phyloP scores from a whole-genome alignment of 139 green algal species.

The Asterochloris sp. region DNA sequence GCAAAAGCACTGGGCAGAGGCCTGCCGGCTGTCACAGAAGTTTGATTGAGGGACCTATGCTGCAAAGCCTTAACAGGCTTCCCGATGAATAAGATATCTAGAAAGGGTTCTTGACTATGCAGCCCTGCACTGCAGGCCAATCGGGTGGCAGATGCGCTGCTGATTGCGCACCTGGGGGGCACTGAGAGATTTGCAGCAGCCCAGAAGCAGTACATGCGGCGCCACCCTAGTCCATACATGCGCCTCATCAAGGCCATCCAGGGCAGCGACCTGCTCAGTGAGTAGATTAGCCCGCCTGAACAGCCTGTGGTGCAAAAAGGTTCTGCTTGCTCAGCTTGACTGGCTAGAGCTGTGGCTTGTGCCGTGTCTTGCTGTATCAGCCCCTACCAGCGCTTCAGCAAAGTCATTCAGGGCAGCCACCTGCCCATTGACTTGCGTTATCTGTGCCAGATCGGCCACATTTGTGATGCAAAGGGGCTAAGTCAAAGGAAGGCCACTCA shows the following conservation, averaged over 20 bases:
- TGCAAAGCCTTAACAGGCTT: too few species aligned
- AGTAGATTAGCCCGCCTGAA: background rate
- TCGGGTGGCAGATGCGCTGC: conserved; percentile 88
- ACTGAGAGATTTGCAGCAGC: conserved; percentile 47
- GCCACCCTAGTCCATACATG: conserved; percentile 79
- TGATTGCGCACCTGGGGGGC: conserved; percentile 76
- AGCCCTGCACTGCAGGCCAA: conserved; percentile 33
- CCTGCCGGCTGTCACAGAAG: too few species aligned
- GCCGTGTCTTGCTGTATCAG: too few species aligned
- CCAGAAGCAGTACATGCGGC: conserved; percentile 71
- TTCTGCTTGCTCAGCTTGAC: background rate
- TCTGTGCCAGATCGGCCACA: too few species aligned
- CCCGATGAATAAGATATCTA: too few species aligned
- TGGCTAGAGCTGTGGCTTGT: background rate
- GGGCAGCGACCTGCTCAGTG: conserved; percentile 67
- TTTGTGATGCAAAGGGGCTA: too few species aligned
- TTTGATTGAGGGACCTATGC: too few species aligned
- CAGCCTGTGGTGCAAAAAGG: background rate
- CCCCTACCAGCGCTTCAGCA: too few species aligned
- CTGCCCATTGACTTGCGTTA: too few species aligned
- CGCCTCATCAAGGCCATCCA: conserved; percentile 57
- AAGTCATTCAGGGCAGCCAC: too few species aligned
- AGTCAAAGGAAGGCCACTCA: too few species aligned
- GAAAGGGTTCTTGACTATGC: background rate
- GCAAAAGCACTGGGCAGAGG: too few species aligned